A percentile compares a stretch with the other conserved stretches of the same genome.
phyloP scores from a whole-genome alignment of 2,329 filamentous ascomycete species.

The Scedosporium apiospermum region DNA sequence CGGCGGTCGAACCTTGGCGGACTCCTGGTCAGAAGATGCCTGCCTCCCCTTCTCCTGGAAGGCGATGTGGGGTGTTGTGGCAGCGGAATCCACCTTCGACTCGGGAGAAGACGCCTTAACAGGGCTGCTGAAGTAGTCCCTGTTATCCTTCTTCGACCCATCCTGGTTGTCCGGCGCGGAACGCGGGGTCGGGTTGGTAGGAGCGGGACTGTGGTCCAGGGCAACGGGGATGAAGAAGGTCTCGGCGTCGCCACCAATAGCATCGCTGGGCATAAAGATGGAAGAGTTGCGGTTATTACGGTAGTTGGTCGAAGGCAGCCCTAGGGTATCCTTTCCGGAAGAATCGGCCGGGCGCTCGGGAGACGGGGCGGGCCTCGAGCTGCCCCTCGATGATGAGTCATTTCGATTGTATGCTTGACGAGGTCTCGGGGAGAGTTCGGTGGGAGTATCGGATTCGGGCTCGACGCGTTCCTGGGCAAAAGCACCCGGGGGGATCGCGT shows the following conservation, averaged over 20 bases:
- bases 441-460: constrained; percentile 55
- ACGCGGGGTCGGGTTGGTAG: constrained; percentile 41
- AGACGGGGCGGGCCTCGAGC: constrained; percentile 42
- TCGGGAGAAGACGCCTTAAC: constrained; percentile 32
- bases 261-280: constrained; percentile 42
- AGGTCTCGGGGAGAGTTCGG: constrained; percentile 58
- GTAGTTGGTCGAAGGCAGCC: constrained; percentile 67
- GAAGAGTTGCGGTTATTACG: constrained; percentile 68
- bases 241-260: constrained; percentile 43
- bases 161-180: constrained; percentile 42
- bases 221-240: constrained; percentile 71
- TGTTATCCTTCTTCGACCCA: constrained; percentile 33
- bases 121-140: constrained; percentile 49
- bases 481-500: constrained; percentile 51
- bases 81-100: constrained; percentile 23
- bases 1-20: constrained; percentile 36
- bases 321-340: constrained; percentile 43
- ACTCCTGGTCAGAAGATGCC: constrained; percentile 42
- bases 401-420: constrained; percentile 39
- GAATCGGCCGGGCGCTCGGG: constrained; percentile 39
- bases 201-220: constrained; percentile 56
- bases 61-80: constrained; percentile 76
- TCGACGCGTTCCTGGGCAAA: constrained; percentile 53
- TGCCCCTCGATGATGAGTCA: constrained; percentile 30
- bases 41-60: constrained; percentile 73